Percentiles rank a stretch among this genome's conserved stretches.
Evolutionary conservation across 352 stramenopile species (phyloP).

Genomic region (Thalassiosira hispida): DNA sequence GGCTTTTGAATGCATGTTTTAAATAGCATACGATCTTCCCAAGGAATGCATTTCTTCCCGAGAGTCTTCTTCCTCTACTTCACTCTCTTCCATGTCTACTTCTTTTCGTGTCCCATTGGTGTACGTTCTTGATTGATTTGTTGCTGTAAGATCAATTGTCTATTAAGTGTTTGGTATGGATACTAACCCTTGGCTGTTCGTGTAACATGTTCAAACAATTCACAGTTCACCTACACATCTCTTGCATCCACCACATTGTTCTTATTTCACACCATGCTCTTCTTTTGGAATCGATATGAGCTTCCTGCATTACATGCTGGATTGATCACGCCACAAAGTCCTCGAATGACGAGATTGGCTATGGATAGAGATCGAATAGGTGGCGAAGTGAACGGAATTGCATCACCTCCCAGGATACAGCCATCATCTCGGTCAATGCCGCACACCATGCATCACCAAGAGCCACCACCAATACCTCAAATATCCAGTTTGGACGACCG

Average conservation of each 20-base stretch:
- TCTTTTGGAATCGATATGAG: slow-evolving; percentile 88
- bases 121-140: slow-evolving; percentile 18
- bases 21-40: slow-evolving; percentile 82
- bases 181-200: background rate
- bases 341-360: slow-evolving; percentile 55
- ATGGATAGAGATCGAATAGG: slow-evolving; percentile 8
- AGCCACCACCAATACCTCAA: slow-evolving; percentile 7
- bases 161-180: background rate
- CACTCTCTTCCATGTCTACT: slow-evolving; percentile 94
- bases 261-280: slow-evolving; percentile 85
- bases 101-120: slow-evolving; percentile 92
- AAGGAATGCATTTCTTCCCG: slow-evolving; percentile 87
- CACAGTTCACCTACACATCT: slow-evolving; percentile 89
- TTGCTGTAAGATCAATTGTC: background rate
- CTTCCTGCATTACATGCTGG: slow-evolving; percentile 76
- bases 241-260: slow-evolving; percentile 84
- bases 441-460: background rate
- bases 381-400: slow-evolving; percentile 1
- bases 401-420: slow-evolving; percentile 6
- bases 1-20: no score
- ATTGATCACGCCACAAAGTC: slow-evolving; percentile 62
- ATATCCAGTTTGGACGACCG: slow-evolving; percentile 7
- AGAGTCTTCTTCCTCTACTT: slow-evolving; percentile 93
- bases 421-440: background rate
- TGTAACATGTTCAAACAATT: background rate